phyloP scores from a whole-genome alignment of 1,139 yeast genomes.

The Blastobotrys apis region DNA sequence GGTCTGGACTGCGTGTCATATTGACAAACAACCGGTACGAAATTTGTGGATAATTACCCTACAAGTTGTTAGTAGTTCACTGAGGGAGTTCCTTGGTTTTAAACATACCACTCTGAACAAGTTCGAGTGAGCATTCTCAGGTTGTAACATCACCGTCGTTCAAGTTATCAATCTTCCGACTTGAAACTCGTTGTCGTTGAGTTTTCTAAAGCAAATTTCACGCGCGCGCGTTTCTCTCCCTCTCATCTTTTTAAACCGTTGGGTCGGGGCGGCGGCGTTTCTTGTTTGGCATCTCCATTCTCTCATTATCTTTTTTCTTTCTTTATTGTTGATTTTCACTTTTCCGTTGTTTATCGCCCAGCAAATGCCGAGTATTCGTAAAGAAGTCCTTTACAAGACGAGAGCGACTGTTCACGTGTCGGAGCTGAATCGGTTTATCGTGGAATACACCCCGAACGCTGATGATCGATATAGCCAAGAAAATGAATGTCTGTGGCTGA shows the following conservation, averaged over 20 bases:
- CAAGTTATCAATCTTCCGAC: no score
- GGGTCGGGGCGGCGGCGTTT: no score
- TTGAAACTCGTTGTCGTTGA: no score
- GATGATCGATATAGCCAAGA: conserved; percentile 8
- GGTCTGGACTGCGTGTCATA: conserved; percentile 28
- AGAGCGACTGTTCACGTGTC: conserved; percentile 50
- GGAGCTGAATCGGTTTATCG: conserved; percentile 48
- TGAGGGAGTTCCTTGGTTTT: not conserved
- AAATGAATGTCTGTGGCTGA: conserved; percentile 47
- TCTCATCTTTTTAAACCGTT: no score
- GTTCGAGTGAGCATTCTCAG: conserved; percentile 28
- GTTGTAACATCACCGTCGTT: conserved; percentile 13
- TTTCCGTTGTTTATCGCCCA: no score
- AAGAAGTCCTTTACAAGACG: no score
- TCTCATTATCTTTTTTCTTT: no score
- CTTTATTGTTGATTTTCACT: no score
- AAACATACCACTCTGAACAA: conserved; percentile 28
- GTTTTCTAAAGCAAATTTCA: no score
- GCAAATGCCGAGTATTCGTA: no score
- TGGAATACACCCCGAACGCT: conserved; percentile 42
- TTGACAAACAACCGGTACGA: conserved; percentile 37
- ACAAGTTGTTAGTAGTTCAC: not conserved
- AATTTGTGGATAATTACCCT: conserved; percentile 30
- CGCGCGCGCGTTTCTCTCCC: no score
- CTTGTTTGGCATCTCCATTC: no score